Evolutionary conservation across 306 rosid genomes (phyloP).

Genomic region (Quercus aquifolioides): DNA sequence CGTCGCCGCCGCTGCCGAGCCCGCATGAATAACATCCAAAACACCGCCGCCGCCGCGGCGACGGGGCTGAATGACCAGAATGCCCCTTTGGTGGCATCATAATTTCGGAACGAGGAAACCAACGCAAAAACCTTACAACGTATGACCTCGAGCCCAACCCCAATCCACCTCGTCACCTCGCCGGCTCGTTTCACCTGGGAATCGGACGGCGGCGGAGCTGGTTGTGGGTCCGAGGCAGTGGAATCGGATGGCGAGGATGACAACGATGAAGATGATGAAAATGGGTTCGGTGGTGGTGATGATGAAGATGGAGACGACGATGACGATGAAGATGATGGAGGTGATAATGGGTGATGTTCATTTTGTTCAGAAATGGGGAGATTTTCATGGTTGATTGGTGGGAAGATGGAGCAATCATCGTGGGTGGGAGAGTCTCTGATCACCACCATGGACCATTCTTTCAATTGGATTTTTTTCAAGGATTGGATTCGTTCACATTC

Average conservation of each 20-base stretch:
- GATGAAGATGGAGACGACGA: slow-evolving; percentile 4
- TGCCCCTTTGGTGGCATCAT: not conserved
- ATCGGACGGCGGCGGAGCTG: slow-evolving; percentile 5
- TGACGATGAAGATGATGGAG: slow-evolving; percentile 7
- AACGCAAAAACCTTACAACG: not conserved
- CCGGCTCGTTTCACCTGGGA: not conserved
- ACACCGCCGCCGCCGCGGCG: not conserved
- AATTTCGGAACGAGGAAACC: slow-evolving; percentile 5
- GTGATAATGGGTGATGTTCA: slow-evolving; percentile 3
- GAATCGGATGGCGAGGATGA: not conserved
- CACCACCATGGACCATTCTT: slow-evolving; percentile 39
- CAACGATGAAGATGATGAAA: slow-evolving; percentile 6
- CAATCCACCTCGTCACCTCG: not conserved
- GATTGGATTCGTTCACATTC: no score
- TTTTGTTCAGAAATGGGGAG: slow-evolving; percentile 18
- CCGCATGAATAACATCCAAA: slow-evolving; percentile 4
- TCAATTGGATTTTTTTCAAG: slow-evolving; percentile 1
- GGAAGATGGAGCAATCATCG: slow-evolving; percentile 36
- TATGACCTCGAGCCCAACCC: not conserved
- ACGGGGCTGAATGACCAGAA: slow-evolving; percentile 4
- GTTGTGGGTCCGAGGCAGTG: not conserved
- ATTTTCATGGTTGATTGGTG: slow-evolving; percentile 52
- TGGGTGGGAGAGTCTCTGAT: slow-evolving; percentile 30
- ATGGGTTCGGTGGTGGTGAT: not conserved
- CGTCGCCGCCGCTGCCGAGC: slow-evolving; percentile 13